phyloP scores from a whole-genome alignment of 169 alveolate species.

The Eimeria falciformis region DNA sequence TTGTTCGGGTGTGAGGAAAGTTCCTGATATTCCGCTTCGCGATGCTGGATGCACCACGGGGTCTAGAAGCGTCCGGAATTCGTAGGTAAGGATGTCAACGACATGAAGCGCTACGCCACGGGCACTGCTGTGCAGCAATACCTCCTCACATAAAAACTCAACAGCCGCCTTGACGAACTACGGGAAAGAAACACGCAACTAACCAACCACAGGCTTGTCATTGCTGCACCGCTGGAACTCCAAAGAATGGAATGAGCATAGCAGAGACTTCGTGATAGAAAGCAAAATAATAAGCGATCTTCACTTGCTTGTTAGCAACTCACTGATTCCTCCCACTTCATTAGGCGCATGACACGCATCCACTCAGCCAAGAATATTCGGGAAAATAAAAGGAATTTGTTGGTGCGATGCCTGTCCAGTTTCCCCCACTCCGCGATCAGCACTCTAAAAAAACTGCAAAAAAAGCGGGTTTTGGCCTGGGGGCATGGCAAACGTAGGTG shows the following conservation, averaged over 20 bases:
- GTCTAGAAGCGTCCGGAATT: background rate
- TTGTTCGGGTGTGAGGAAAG: background rate
- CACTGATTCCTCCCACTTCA: slow-evolving; percentile 29
- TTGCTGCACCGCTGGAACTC: too few relatives aligned
- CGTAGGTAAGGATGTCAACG: background rate
- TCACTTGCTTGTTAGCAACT: background rate
- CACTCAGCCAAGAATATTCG: slow-evolving; percentile 53
- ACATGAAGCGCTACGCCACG: slow-evolving; percentile 10
- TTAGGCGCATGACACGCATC: background rate
- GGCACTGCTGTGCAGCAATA: background rate
- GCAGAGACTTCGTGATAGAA: too few relatives aligned
- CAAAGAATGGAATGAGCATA: too few relatives aligned
- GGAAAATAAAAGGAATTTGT: slow-evolving; percentile 55
- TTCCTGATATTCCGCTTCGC: background rate
- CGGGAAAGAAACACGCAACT: background rate
- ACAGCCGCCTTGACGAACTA: background rate
- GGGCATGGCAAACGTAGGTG: slow-evolving; percentile 37
- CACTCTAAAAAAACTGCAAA: slow-evolving; percentile 32
- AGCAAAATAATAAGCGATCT: too few relatives aligned
- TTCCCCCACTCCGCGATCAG: slow-evolving; percentile 20
- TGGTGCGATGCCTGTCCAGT: slow-evolving; percentile 45
- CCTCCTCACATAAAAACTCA: slow-evolving; percentile 5
- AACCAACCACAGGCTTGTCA: too few relatives aligned
- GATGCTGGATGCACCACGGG: background rate
- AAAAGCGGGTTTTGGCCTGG: slow-evolving; percentile 21